Evolutionary conservation across 1,284 basidiomycete species (phyloP).

Genomic region (Ustilago vetiveriae): DNA sequence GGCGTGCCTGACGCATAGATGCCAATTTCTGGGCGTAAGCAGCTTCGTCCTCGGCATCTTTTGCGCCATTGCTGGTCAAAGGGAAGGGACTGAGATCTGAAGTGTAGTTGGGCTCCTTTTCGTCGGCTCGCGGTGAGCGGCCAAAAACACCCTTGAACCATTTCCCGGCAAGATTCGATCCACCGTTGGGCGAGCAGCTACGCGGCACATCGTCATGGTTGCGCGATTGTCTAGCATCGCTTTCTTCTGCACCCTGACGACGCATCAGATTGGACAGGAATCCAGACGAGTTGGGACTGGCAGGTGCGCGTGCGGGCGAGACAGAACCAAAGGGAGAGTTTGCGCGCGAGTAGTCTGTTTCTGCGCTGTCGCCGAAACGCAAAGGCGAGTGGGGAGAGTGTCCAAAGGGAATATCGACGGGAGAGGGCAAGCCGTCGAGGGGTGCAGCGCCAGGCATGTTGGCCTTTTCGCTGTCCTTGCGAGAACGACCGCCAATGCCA

Average conservation of each 20-base stretch:
- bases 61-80: not conserved
- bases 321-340: constrained; percentile 50
- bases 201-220: constrained; percentile 11
- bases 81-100: constrained; percentile 6
- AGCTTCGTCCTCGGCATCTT: constrained; percentile 53
- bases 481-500: constrained; percentile 12
- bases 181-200: constrained; percentile 26
- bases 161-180: constrained; percentile 35
- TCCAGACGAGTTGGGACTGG: constrained; percentile 32
- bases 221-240: constrained; percentile 2
- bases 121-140: constrained; percentile 36
- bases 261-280: constrained; percentile 32
- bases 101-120: constrained; percentile 28
- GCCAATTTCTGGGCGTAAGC: constrained; percentile 48
- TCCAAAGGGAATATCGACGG: constrained; percentile 46
- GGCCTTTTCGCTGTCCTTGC: constrained; percentile 19
- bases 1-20: constrained; percentile 54
- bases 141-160: constrained; percentile 61
- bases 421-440: constrained; percentile 45
- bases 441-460: constrained; percentile 21
- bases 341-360: constrained; percentile 43
- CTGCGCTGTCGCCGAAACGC: constrained; percentile 16
- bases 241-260: constrained; percentile 4
- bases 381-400: constrained; percentile 27
- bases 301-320: constrained; percentile 27